phyloP scores from a whole-genome alignment of 495 filamentous ascomycete genomes.

The Thozetella sp. region DNA sequence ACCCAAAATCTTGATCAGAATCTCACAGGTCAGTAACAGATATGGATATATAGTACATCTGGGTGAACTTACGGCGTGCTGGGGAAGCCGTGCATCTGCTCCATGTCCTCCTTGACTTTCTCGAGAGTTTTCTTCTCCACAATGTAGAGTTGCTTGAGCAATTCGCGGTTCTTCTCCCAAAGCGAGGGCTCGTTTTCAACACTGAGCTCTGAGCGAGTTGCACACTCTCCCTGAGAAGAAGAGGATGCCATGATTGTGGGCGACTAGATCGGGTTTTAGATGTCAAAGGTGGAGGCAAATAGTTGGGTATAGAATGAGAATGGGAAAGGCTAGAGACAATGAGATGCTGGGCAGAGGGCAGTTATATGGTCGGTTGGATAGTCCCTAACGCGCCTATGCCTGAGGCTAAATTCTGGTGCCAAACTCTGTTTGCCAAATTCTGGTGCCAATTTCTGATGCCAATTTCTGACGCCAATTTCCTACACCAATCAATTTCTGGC shows the following conservation, averaged over 20 bases:
- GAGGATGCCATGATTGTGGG: neutral
- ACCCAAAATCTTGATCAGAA: too few relatives aligned
- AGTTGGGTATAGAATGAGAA: neutral
- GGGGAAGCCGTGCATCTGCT: too few relatives aligned
- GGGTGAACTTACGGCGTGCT: too few relatives aligned
- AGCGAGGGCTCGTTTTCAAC: neutral
- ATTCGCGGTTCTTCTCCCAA: neutral
- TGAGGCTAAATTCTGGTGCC: too few relatives aligned
- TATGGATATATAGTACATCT: too few relatives aligned
- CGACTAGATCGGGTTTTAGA: neutral
- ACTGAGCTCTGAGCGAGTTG: neutral
- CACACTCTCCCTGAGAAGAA: neutral
- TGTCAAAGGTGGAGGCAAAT: neutral
- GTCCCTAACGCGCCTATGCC: too few relatives aligned
- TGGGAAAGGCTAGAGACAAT: too few relatives aligned
- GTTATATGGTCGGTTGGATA: too few relatives aligned
- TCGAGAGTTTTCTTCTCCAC: neutral
- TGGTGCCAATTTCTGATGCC: neutral
- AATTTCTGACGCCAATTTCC: neutral
- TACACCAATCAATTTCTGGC: neutral
- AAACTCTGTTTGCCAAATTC: neutral
- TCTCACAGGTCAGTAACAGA: too few relatives aligned
- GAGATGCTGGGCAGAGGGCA: too few relatives aligned
- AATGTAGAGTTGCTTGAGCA: neutral
- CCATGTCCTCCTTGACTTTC: neutral